Conservation (phyloP, 495 filamentous ascomycete genomes). For the Penicillium cataractarum region DNA sequence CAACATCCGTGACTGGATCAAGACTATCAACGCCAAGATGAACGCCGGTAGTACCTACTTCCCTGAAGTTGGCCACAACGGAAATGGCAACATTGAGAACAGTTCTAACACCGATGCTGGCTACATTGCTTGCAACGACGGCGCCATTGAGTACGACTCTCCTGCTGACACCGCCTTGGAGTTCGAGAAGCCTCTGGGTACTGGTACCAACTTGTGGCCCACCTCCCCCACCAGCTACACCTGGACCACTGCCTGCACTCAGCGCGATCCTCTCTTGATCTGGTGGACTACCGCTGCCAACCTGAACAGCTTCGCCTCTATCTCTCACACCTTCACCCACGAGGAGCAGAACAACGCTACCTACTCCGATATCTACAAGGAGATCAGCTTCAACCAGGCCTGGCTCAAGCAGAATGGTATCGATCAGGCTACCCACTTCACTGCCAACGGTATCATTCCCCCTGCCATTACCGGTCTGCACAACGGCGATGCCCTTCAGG, state of each 20-base stretch:
- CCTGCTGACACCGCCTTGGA: conserved; percentile 55
- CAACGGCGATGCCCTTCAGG: conserved; percentile 64
- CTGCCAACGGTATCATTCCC: conserved; percentile 59
- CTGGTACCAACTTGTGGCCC: conserved; percentile 59
- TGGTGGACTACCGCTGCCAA: conserved; percentile 55
- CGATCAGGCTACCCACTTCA: conserved; percentile 43
- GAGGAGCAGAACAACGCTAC: conserved; percentile 63
- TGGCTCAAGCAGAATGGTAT: conserved; percentile 60
- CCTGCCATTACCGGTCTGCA: conserved; percentile 67
- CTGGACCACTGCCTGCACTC: conserved; percentile 52
- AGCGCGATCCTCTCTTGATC: conserved; percentile 50
- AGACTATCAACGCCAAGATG: conserved; percentile 53
- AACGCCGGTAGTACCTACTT: conserved; percentile 58
- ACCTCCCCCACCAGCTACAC: conserved; percentile 44
- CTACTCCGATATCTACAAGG: conserved; percentile 57
- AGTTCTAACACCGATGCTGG: conserved; percentile 43
- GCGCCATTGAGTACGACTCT: conserved; percentile 42
- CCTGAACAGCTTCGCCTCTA: conserved; percentile 53
- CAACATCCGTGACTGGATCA: conserved; percentile 53
- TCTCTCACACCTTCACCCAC: conserved; percentile 69
- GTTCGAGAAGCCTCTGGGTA: conserved; percentile 60
- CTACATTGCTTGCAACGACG: conserved; percentile 33
- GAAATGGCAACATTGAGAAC: conserved; percentile 62
- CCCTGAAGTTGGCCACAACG: conserved; percentile 63
- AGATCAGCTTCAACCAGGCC: conserved; percentile 63